Base-by-base conservation (phyloP, 345 rosid species). In the Euclidium syriacum region DNA sequence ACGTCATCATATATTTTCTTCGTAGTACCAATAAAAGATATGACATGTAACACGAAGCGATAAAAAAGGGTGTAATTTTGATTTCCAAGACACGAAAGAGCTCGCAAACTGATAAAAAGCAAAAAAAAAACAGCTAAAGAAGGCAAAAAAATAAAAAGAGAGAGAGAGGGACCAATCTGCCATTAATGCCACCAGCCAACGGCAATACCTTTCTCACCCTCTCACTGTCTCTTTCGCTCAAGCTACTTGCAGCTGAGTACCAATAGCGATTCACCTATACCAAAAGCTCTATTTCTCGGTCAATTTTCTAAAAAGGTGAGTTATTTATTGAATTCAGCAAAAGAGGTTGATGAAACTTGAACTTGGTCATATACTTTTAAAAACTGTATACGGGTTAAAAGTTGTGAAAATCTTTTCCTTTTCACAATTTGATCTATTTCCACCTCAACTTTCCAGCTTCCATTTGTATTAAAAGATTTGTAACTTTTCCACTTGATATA, bases 351-450 rank as follows among this genome's bases (percentile, higher is more conserved):
- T 16, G 61, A 41, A 54, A 27, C 42, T 65, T 16, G 61, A 41
- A 54, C 38, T 53, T 65, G 46, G 14, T 53, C 52, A 34, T 27
- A 40, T 17, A 25, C 36, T 40, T n/a, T 40, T 57, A 17, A 57
- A 26, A 36, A 16, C 1, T 40, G 48, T 6, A 24, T 42, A 42
- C 70, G 25, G 12, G 26, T 10, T 44, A 3, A 17, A 20, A 57
- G 25, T 48, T 54, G 54, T 40, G 39, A 51, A n/a, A 40, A 58
- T 58, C 36, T 67, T 67, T 67, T 40, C 46, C 46, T 50, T 58
- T 68, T 61, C 70, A 65, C 55, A 33, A 17, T 17, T 66, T 38
- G 84, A 76, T 78, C 78, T 76, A 44, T 54, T 46, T 33, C 44
- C 25, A 9, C 38, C 65, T 52, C 30, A 15, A 1, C 71, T 63